These are phyloP conservation scores for Alternaria ethzedia DNA, from an alignment of 2,329 filamentous ascomycete genomes.

Conservation along the genomic window DNA sequence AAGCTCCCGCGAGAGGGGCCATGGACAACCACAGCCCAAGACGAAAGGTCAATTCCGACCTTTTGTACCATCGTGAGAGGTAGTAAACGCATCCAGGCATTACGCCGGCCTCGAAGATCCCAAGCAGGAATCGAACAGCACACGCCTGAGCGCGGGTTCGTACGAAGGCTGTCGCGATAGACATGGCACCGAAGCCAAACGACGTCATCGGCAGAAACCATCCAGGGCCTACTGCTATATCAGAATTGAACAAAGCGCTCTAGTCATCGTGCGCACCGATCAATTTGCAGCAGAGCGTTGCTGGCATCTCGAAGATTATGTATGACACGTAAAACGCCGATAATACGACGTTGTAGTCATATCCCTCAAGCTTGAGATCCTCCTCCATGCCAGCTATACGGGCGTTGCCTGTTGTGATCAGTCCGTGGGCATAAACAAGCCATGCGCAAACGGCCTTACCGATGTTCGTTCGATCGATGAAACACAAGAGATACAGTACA, in stretches of 20 bases:
- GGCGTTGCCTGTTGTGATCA: conserved; percentile 63
- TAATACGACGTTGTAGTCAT: conserved; percentile 71
- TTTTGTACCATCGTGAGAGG: conserved; percentile 71
- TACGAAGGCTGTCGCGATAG: conserved; percentile 69
- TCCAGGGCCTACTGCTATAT: conserved; percentile 57
- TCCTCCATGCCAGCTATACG: conserved; percentile 67
- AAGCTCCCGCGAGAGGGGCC: conserved; percentile 70
- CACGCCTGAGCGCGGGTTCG: conserved; percentile 57
- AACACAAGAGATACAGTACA: conserved; percentile 71
- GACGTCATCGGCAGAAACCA: conserved; percentile 70
- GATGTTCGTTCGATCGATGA: conserved; percentile 73
- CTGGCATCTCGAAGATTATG: conserved; percentile 73
- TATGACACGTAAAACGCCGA: conserved; percentile 75
- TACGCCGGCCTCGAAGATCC: conserved; percentile 71
- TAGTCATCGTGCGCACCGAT: conserved; percentile 49
- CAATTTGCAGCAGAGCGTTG: conserved; percentile 71
- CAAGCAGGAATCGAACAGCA: conserved; percentile 68
- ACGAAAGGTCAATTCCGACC: conserved; percentile 68
- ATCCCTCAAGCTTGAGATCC: conserved; percentile 63
- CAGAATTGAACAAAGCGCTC: background rate
- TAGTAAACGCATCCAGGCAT: conserved; percentile 76
- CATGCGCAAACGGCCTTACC: conserved; percentile 53
- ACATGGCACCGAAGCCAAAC: conserved; percentile 66
- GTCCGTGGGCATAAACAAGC: background rate
- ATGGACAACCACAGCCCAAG: conserved; percentile 70